phyloP scores from a whole-genome alignment of 768 basidiomycete species.

The Kwoniella sp. region DNA sequence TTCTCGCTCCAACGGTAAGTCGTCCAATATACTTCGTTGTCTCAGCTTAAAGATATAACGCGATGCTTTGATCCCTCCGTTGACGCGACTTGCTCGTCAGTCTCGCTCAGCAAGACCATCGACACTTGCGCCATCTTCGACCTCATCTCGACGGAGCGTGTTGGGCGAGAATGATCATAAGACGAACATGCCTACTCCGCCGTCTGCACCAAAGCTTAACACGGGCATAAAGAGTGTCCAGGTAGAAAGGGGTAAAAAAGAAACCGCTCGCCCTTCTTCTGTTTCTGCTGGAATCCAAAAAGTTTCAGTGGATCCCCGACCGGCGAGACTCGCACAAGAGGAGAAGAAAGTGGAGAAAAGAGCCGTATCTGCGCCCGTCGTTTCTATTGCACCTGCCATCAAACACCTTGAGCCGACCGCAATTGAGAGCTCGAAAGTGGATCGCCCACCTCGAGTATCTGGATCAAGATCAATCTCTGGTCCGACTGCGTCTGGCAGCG shows the following conservation, averaged over 20 bases:
- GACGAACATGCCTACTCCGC: slow-evolving; percentile 10
- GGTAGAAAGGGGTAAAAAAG: background rate
- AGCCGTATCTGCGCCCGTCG: too few species aligned
- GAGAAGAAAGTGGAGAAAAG: background rate
- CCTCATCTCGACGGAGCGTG: slow-evolving; percentile 4
- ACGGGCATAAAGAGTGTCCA: background rate
- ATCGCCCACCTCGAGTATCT: slow-evolving; percentile 6
- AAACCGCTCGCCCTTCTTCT: background rate
- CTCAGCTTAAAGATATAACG: background rate
- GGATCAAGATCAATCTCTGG: slow-evolving; percentile 8
- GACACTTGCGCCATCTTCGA: background rate
- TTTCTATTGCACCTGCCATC: too few species aligned
- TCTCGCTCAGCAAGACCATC: slow-evolving; percentile 7
- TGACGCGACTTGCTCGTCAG: background rate
- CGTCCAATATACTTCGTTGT: background rate
- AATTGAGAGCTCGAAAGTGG: too few species aligned
- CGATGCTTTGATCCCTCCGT: background rate
- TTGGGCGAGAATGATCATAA: slow-evolving; percentile 13
- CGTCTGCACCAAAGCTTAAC: background rate
- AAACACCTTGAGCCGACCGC: background rate
- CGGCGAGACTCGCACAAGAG: background rate
- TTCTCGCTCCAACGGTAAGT: slow-evolving; percentile 15
- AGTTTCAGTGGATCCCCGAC: background rate
- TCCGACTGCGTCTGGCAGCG: too few species aligned
- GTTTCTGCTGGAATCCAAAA: too few species aligned